Conservation (phyloP, 2,329 filamentous ascomycete species). For the Cytospora schulzeri region DNA sequence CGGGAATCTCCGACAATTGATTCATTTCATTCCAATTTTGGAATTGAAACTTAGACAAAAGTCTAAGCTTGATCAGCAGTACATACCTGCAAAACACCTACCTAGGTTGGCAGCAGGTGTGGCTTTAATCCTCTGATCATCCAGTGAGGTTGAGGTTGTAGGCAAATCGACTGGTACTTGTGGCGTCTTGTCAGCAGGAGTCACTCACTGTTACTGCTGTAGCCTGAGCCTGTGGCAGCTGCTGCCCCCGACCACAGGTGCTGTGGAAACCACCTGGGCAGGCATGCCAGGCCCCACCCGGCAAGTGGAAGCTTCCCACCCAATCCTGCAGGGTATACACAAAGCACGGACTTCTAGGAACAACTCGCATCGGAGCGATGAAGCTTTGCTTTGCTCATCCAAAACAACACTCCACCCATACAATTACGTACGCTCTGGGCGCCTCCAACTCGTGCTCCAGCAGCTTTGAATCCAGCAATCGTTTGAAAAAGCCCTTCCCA, state of each 20-base stretch:
- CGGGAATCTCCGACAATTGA: neutral
- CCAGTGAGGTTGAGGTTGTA: neutral
- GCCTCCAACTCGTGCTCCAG: constrained; percentile 16
- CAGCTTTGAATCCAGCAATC: neutral
- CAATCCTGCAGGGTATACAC: neutral
- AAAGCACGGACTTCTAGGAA: neutral
- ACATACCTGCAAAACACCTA: neutral
- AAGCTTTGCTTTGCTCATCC: constrained; percentile 12
- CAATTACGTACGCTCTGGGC: constrained; percentile 26
- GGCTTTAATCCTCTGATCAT: neutral
- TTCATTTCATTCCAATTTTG: neutral
- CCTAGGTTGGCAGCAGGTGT: neutral
- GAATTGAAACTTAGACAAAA: neutral
- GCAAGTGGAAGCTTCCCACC: neutral
- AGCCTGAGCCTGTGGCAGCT: neutral
- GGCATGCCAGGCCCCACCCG: neutral
- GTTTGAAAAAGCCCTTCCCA: neutral
- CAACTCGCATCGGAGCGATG: neutral
- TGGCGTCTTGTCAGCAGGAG: neutral
- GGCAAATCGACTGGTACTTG: neutral
- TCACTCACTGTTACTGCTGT: neutral
- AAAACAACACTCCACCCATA: constrained; percentile 18
- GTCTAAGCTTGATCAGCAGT: neutral
- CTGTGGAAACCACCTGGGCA: neutral
- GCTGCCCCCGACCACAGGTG: neutral